phyloP scores from a whole-genome alignment of 208 protist species.

The Leishmania arabica region DNA sequence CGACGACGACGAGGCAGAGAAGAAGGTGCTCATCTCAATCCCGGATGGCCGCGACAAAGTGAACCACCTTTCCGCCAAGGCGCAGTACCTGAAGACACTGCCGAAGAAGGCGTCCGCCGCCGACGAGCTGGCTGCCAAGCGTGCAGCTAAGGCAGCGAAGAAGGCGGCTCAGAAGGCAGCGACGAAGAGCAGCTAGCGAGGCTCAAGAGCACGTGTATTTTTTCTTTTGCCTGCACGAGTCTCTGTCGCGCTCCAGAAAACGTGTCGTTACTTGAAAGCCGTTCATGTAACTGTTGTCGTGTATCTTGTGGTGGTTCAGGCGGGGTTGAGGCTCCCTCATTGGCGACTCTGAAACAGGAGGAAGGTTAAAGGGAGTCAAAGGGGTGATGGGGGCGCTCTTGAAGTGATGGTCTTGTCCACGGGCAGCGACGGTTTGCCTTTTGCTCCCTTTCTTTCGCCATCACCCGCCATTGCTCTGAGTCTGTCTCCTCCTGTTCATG shows the following conservation, averaged over 20 bases:
- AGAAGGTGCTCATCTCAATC: slow-evolving; percentile 83
- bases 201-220: background rate
- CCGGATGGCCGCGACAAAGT: slow-evolving; percentile 90
- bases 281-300: background rate
- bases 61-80: slow-evolving; percentile 92
- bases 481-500: background rate
- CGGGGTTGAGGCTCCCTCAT: background rate
- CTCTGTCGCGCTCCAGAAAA: background rate
- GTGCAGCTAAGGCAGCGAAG: slow-evolving; percentile 87
- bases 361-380: background rate
- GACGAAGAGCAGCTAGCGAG: slow-evolving; percentile 22
- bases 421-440: background rate
- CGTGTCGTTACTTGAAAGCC: background rate
- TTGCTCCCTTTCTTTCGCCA: background rate
- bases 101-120: slow-evolving; percentile 67
- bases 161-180: slow-evolving; percentile 82
- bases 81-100: slow-evolving; percentile 85
- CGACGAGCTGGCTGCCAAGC: slow-evolving; percentile 81
- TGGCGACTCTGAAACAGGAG: background rate
- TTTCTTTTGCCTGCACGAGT: background rate
- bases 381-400: background rate
- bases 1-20: slow-evolving; percentile 64
- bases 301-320: background rate
- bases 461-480: background rate
- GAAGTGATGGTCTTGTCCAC: background rate